These are phyloP conservation scores for Lentinula aciculospora DNA, from an alignment of 768 basidiomycete genomes.

Conservation along the genomic window DNA sequence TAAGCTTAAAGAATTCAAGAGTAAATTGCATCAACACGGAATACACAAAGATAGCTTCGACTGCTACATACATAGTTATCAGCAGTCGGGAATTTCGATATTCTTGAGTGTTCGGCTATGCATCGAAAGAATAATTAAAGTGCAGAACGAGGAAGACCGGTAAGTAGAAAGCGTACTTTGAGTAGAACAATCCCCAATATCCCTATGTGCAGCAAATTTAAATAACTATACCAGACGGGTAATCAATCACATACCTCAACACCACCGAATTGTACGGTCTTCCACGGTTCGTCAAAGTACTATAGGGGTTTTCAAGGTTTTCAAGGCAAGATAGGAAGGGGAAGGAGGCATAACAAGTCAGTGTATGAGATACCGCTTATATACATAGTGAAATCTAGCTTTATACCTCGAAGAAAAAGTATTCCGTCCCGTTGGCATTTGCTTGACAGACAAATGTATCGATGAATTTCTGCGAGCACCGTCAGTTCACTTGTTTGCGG, in stretches of 20 bases:
- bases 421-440: conserved; percentile 75
- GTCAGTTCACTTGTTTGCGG: neutral
- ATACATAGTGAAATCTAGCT: neutral
- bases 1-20: too few species aligned
- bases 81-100: conserved; percentile 4
- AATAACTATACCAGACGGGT: neutral
- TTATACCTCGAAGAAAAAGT: conserved; percentile 82
- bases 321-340: neutral
- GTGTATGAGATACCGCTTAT: neutral
- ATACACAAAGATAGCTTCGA: neutral
- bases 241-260: conserved; percentile 48
- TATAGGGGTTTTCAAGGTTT: conserved; percentile 20
- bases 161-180: conserved; percentile 33
- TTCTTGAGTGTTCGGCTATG: conserved; percentile 4
- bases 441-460: conserved; percentile 86
- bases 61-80: neutral
- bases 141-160: neutral
- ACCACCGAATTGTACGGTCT: conserved; percentile 68
- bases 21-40: too few species aligned
- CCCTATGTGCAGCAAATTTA: neutral
- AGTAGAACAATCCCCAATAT: conserved; percentile 60
- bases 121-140: neutral
- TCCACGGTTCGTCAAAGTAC: conserved; percentile 39
- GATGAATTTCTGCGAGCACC: conserved; percentile 56
- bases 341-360: neutral